Percentiles rank a stretch among this genome's conserved stretches.
phyloP scores from a whole-genome alignment of 2,329 filamentous ascomycete genomes.

The Fusarium sp. region DNA sequence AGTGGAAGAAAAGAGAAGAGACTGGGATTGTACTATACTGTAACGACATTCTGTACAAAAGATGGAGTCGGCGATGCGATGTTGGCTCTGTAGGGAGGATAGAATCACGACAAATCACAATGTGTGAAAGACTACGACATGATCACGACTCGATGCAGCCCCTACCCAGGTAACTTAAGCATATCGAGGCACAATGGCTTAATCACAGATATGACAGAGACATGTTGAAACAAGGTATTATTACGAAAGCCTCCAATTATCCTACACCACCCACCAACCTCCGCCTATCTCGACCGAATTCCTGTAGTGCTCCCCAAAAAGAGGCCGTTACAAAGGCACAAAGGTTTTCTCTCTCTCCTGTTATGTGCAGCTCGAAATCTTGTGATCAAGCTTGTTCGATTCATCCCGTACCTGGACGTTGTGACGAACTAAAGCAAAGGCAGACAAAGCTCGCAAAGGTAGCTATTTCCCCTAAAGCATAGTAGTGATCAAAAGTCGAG shows the following conservation, averaged over 20 bases:
- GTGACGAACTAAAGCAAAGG: not conserved
- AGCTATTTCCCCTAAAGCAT: not conserved
- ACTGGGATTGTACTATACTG: conserved; percentile 47
- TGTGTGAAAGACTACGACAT: conserved; percentile 8
- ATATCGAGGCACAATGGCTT: not conserved
- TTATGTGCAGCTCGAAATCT: not conserved
- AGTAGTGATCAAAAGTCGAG: not conserved
- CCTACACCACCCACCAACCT: conserved; percentile 30
- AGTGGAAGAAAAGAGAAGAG: conserved; percentile 1
- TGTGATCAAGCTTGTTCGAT: not conserved
- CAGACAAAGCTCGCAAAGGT: not conserved
- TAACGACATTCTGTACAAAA: conserved; percentile 47
- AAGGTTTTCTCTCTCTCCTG: not conserved
- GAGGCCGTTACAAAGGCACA: not conserved
- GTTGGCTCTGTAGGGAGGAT: conserved; percentile 7
- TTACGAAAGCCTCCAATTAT: conserved; percentile 30
- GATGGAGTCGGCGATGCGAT: conserved; percentile 7
- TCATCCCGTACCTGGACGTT: not conserved
- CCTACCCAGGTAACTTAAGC: not conserved
- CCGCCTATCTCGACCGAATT: conserved; percentile 20
- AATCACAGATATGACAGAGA: conserved; percentile 4
- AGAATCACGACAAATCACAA: conserved; percentile 25
- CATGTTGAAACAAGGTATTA: conserved; percentile 24
- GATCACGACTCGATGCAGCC: not conserved
- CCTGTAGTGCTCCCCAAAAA: conserved; percentile 16